A percentile compares a stretch with the other conserved stretches of the same genome.
These are phyloP conservation scores for Lablab purpureus DNA, from an alignment of 306 rosid genomes.

Conservation along the genomic window DNA sequence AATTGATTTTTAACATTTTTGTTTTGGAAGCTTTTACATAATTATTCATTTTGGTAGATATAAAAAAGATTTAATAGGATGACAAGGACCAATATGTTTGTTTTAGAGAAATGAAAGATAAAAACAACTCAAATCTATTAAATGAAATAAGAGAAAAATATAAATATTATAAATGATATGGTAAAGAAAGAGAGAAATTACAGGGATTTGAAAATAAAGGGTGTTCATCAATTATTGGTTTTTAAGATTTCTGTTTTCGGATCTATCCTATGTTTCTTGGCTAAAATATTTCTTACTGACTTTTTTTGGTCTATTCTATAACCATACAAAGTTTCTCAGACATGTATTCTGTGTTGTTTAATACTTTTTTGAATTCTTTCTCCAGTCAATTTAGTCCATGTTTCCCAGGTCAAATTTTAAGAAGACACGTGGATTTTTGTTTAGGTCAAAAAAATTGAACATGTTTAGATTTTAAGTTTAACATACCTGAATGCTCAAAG, in stretches of 20 bases:
- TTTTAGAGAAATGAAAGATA: too few relatives aligned
- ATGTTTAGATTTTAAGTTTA: neutral
- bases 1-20: neutral
- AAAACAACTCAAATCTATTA: too few relatives aligned
- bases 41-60: neutral
- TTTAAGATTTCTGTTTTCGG: neutral
- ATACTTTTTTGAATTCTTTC: neutral
- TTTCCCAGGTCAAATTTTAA: neutral
- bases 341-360: neutral
- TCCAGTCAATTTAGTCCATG: neutral
- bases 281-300: neutral
- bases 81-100: neutral
- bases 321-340: neutral
- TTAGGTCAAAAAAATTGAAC: neutral
- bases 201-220: too few relatives aligned
- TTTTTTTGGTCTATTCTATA: conserved; percentile 1
- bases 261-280: neutral
- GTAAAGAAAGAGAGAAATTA: too few relatives aligned
- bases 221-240: neutral
- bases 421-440: neutral
- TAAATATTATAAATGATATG: too few relatives aligned
- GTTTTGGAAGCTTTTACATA: conserved; percentile 10
- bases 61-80: neutral
- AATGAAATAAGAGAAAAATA: too few relatives aligned
- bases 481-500: neutral